Percentiles rank a stretch among this genome's conserved stretches.
Evolutionary conservation across 129 eudicot species (phyloP).

Genomic region (Centella asiatica): DNA sequence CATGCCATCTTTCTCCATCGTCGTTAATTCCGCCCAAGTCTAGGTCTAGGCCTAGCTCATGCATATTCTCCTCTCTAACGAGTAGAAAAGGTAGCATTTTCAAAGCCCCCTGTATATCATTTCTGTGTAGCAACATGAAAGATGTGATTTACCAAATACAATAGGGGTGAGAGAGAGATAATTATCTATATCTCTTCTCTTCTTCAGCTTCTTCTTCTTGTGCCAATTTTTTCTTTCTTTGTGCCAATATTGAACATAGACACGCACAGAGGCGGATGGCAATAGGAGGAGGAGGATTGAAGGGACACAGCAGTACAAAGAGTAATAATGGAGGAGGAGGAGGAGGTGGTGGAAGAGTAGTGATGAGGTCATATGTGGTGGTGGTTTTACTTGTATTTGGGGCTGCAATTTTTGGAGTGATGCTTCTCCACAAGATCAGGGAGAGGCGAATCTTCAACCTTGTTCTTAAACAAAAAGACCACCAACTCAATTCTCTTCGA

Average conservation of each 20-base stretch:
- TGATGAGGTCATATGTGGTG: constrained; percentile 32
- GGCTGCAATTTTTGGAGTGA: constrained; percentile 43
- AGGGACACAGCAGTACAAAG: constrained; percentile 8
- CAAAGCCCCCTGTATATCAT: too few species aligned
- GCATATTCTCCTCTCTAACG: neutral
- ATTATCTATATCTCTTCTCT: too few species aligned
- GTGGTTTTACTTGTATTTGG: constrained; percentile 37
- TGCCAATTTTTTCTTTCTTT: neutral
- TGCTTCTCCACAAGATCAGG: constrained; percentile 48
- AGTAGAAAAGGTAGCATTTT: neutral
- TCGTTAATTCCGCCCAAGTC: neutral
- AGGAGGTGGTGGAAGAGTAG: neutral
- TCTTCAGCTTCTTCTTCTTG: neutral
- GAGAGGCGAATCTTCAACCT: constrained; percentile 45
- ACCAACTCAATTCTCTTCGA: constrained; percentile 47
- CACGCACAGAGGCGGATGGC: neutral
- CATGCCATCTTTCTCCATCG: neutral
- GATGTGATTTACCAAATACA: too few species aligned
- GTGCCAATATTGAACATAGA: neutral
- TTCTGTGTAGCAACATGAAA: too few species aligned
- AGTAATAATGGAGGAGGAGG: constrained; percentile 1
- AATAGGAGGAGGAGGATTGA: constrained; percentile 13
- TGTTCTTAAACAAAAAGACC: constrained; percentile 58
- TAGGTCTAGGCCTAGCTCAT: neutral
- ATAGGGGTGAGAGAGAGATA: too few species aligned